Evolutionary conservation across 2,329 filamentous ascomycete genomes (phyloP).

Genomic region (Niveomyces coronatus): DNA sequence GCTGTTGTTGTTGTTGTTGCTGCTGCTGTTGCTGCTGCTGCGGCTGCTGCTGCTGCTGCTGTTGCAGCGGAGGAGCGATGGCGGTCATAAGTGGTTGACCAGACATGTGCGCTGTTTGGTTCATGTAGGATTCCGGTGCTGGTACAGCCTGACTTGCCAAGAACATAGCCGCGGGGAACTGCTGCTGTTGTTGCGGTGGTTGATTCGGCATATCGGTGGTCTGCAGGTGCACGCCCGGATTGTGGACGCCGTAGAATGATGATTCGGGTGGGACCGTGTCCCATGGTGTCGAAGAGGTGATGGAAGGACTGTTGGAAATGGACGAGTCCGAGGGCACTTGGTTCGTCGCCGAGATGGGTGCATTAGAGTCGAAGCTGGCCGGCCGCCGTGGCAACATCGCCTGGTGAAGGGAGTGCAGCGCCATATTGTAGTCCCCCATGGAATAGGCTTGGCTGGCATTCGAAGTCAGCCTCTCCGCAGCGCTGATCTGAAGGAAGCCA

Average conservation of each 20-base stretch:
- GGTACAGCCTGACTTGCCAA: background rate
- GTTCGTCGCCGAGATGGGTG: constrained; percentile 19
- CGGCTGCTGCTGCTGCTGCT: background rate
- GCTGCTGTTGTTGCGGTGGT: constrained; percentile 2
- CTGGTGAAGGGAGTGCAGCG: constrained; percentile 27
- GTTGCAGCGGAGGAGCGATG: background rate
- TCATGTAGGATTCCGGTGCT: background rate
- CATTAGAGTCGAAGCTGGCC: constrained; percentile 17
- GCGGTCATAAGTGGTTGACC: background rate
- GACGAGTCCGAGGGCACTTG: constrained; percentile 25
- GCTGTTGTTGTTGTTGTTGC: too few relatives aligned
- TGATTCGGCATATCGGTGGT: background rate
- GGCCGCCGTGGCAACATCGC: constrained; percentile 27
- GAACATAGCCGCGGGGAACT: constrained; percentile 1
- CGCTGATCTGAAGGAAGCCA: constrained; percentile 22
- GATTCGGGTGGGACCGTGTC: constrained; percentile 14
- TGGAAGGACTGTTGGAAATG: constrained; percentile 21
- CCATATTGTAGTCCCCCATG: constrained; percentile 14
- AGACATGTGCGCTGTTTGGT: background rate
- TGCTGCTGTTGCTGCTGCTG: too few relatives aligned
- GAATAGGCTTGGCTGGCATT: background rate
- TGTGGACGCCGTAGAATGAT: constrained; percentile 2
- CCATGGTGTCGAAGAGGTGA: constrained; percentile 23
- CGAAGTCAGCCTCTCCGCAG: background rate
- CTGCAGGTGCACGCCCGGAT: constrained; percentile 1